Evolutionary conservation across 2,329 filamentous ascomycete genomes (phyloP).

Genomic region (Monosporascus sp.): DNA sequence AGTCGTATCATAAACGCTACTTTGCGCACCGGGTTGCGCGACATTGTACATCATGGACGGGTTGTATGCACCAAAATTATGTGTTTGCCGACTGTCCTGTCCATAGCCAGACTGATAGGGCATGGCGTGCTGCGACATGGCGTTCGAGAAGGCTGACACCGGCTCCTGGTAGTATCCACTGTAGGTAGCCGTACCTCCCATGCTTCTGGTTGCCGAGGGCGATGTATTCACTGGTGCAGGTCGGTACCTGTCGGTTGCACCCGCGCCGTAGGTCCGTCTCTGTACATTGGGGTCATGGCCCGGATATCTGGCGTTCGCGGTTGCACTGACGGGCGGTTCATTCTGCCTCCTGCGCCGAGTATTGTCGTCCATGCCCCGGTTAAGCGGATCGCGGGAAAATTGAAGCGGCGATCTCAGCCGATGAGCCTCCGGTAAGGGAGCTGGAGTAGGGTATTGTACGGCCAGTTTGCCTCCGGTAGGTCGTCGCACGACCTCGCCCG

Average conservation of each 20-base stretch:
- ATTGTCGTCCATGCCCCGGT: constrained; percentile 73
- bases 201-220: constrained; percentile 40
- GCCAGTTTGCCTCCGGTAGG: constrained; percentile 53
- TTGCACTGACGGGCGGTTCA: constrained; percentile 62
- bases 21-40: constrained; percentile 54
- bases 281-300: constrained; percentile 45
- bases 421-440: constrained; percentile 61
- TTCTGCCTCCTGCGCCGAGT: constrained; percentile 68
- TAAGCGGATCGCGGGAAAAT: constrained; percentile 45
- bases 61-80: constrained; percentile 53
- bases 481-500: constrained; percentile 26
- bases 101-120: constrained; percentile 57
- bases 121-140: constrained; percentile 51
- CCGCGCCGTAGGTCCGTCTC: constrained; percentile 37
- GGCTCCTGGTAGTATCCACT: constrained; percentile 55
- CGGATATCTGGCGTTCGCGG: constrained; percentile 49
- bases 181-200: constrained; percentile 53
- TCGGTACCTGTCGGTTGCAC: constrained; percentile 46
- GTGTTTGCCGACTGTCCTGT: constrained; percentile 53
- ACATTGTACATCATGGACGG: constrained; percentile 77
- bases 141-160: constrained; percentile 43
- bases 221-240: constrained; percentile 45
- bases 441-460: constrained; percentile 53
- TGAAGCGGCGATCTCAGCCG: constrained; percentile 56
- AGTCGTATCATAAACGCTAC: constrained; percentile 68